Percentiles rank a stretch among this genome's conserved stretches.
phyloP scores from a whole-genome alignment of 2,329 filamentous ascomycete genomes.

The Chrysosporium keratinophilum region DNA sequence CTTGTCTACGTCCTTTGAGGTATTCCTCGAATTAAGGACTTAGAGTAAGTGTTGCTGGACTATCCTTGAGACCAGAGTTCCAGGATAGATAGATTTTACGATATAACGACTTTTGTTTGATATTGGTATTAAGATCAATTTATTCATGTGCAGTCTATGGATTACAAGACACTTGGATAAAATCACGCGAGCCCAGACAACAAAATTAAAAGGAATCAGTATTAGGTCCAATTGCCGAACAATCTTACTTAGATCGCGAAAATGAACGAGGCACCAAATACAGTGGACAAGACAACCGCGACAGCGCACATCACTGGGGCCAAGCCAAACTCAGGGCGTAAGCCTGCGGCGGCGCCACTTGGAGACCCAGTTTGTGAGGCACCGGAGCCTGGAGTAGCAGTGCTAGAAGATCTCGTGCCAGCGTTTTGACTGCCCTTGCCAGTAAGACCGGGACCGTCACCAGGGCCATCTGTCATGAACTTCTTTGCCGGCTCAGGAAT shows the following conservation, averaged over 20 bases:
- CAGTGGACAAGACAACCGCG: conserved; percentile 42
- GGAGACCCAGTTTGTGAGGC: conserved; percentile 19
- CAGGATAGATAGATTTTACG: too few relatives aligned
- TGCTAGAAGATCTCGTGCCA: conserved; percentile 41
- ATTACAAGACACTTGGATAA: background rate
- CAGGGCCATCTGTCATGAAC: conserved; percentile 50
- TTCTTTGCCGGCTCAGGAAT: conserved; percentile 46
- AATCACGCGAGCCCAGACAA: background rate
- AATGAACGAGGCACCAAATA: conserved; percentile 43
- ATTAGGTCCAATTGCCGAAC: too few relatives aligned
- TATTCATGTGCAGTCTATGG: background rate
- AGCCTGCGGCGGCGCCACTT: conserved; percentile 36
- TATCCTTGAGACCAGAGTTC: too few relatives aligned
- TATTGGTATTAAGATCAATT: background rate
- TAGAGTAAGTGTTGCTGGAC: too few relatives aligned
- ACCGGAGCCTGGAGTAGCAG: conserved; percentile 36
- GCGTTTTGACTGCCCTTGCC: conserved; percentile 48
- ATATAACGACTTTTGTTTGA: background rate
- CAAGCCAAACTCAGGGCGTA: conserved; percentile 39
- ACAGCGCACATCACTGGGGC: conserved; percentile 44
- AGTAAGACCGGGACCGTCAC: conserved; percentile 45
- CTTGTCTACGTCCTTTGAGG: too few relatives aligned
- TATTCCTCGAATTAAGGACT: too few relatives aligned
- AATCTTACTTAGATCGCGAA: conserved; percentile 4
- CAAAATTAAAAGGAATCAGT: background rate